phyloP scores from a whole-genome alignment of 441 rosid species.

The Geranium incanum region DNA sequence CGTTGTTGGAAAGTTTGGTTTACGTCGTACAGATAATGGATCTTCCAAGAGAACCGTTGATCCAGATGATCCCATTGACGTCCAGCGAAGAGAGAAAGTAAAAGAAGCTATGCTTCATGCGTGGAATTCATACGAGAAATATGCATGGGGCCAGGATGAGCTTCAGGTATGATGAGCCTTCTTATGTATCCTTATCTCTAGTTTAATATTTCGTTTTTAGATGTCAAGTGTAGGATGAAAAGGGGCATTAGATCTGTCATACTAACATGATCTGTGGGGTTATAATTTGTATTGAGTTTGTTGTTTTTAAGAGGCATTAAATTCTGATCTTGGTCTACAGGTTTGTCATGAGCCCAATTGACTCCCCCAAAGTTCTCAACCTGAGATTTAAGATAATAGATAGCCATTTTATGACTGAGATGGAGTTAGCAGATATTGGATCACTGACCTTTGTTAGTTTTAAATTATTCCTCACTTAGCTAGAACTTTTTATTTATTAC shows the following conservation, averaged over 20 bases:
- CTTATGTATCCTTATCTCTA: background rate
- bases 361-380: conserved; percentile 4
- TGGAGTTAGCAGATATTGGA: background rate
- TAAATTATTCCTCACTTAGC: background rate
- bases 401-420: background rate
- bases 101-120: conserved; percentile 98
- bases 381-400: background rate
- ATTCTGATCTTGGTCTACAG: conserved; percentile 1
- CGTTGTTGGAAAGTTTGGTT: conserved; percentile 16
- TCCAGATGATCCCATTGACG: conserved; percentile 48
- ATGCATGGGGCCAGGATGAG: conserved; percentile 96
- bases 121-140: conserved; percentile 87
- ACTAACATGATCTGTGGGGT: background rate
- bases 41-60: conserved; percentile 19
- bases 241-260: no score
- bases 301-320: background rate
- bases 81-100: conserved; percentile 70
- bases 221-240: background rate
- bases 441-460: background rate
- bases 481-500: background rate
- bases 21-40: background rate
- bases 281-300: background rate
- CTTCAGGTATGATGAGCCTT: conserved; percentile 56
- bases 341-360: background rate
- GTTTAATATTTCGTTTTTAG: background rate